These are phyloP conservation scores for Arthrobotrys conoides DNA, from an alignment of 2,329 filamentous ascomycete genomes.

Conservation along the genomic window DNA sequence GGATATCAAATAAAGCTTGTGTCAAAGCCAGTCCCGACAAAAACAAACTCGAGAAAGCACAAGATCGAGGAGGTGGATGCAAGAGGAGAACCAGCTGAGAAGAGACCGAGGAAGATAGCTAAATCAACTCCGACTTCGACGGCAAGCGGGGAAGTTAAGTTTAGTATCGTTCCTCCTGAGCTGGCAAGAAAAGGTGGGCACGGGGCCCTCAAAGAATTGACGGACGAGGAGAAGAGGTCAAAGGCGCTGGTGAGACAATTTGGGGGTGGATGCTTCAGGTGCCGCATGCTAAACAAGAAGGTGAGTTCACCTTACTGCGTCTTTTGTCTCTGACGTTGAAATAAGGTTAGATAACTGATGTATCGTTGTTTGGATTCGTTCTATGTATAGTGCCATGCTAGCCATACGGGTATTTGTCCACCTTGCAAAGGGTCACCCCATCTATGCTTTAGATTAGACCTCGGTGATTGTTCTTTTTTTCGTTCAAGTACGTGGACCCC, in stretches of 20 bases:
- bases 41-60: slow-evolving; percentile 41
- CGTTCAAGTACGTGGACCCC: slow-evolving; percentile 37
- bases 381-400: slow-evolving; percentile 47
- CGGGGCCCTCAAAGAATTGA: slow-evolving; percentile 55
- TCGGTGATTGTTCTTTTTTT: slow-evolving; percentile 56
- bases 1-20: slow-evolving; percentile 56
- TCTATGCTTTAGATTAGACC: slow-evolving; percentile 55
- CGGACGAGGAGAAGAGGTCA: slow-evolving; percentile 48
- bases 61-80: slow-evolving; percentile 36
- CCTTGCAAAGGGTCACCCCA: slow-evolving; percentile 57
- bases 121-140: slow-evolving; percentile 39
- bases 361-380: slow-evolving; percentile 9
- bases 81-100: slow-evolving; percentile 15
- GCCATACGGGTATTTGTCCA: slow-evolving; percentile 53
- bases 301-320: slow-evolving; percentile 20
- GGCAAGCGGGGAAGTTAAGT: slow-evolving; percentile 39
- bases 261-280: slow-evolving; percentile 55
- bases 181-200: slow-evolving; percentile 51
- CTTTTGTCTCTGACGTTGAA: slow-evolving; percentile 18
- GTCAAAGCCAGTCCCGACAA: slow-evolving; percentile 32
- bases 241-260: slow-evolving; percentile 56
- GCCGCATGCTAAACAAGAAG: slow-evolving; percentile 60
- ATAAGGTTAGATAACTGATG: slow-evolving; percentile 36
- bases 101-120: slow-evolving; percentile 27
- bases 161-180: slow-evolving; percentile 56